phyloP scores from a whole-genome alignment of 2,329 filamentous ascomycete species.

The Fusarium sp. region DNA sequence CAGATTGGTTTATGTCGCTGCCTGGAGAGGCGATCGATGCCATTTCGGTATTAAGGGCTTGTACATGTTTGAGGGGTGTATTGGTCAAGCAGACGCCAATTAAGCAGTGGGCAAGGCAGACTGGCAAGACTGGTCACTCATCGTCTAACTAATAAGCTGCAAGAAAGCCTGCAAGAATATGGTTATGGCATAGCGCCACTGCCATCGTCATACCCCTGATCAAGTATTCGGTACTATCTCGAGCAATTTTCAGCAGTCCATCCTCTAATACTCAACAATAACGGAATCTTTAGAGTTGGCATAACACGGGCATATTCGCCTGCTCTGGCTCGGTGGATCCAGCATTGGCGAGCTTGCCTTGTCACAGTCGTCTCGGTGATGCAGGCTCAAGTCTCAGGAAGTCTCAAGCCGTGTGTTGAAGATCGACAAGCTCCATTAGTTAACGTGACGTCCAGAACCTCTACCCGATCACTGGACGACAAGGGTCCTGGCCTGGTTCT shows the following conservation, averaged over 20 bases:
- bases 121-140: slow-evolving; percentile 5
- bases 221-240: neutral
- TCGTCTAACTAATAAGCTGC: neutral
- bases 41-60: slow-evolving; percentile 23
- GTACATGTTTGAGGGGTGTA: slow-evolving; percentile 13
- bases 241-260: slow-evolving; percentile 2
- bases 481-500: slow-evolving; percentile 21
- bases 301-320: neutral
- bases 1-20: slow-evolving; percentile 32
- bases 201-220: slow-evolving; percentile 1
- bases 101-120: slow-evolving; percentile 13
- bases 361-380: neutral
- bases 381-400: neutral
- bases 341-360: neutral
- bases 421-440: slow-evolving; percentile 19
- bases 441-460: slow-evolving; percentile 10
- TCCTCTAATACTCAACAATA: slow-evolving; percentile 4
- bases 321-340: neutral
- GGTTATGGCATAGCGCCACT: neutral
- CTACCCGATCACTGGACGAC: slow-evolving; percentile 20
- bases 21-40: slow-evolving; percentile 31
- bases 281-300: neutral
- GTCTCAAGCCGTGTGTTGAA: slow-evolving; percentile 2
- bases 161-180: neutral
- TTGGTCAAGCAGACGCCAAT: neutral